Evolutionary conservation across 2,329 filamentous ascomycete species (phyloP).

Genomic region (Coniochaeta sp.): DNA sequence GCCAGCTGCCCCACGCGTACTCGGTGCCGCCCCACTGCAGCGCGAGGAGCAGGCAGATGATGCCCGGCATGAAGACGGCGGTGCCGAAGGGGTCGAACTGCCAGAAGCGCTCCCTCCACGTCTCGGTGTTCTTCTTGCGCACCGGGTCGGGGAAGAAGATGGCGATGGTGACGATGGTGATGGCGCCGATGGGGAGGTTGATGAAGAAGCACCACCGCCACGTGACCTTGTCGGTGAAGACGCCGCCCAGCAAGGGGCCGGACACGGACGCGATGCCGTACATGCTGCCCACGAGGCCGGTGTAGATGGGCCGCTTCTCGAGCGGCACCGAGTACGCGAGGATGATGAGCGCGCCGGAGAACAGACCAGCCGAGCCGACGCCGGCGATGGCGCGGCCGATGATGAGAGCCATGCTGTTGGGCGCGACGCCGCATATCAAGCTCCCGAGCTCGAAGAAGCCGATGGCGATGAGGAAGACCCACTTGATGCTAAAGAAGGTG

Average conservation of each 20-base stretch:
- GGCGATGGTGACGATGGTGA: constrained; percentile 19
- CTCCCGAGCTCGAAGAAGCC: constrained; percentile 32
- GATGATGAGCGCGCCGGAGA: constrained; percentile 32
- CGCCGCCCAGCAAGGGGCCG: constrained; percentile 18
- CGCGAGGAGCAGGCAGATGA: constrained; percentile 38
- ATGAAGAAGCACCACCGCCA: constrained; percentile 29
- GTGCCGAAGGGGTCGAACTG: constrained; percentile 20
- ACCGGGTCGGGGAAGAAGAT: constrained; percentile 18
- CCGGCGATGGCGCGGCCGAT: constrained; percentile 21
- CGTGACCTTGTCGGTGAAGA: constrained; percentile 20
- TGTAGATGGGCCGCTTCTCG: constrained; percentile 16
- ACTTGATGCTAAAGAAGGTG: constrained; percentile 32
- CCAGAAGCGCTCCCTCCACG: constrained; percentile 11
- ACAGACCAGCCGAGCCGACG: constrained; percentile 30
- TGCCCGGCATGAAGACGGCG: constrained; percentile 19
- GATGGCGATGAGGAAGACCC: constrained; percentile 26
- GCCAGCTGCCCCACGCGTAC: constrained; percentile 29
- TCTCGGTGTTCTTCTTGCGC: constrained; percentile 10
- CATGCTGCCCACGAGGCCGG: constrained; percentile 32
- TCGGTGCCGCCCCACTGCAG: constrained; percentile 38
- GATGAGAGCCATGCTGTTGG: constrained; percentile 19
- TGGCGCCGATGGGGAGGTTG: constrained; percentile 24
- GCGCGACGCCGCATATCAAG: constrained; percentile 26
- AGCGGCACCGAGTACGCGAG: constrained; percentile 23
- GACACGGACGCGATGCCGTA: constrained; percentile 32